Conservation (phyloP, 495 filamentous ascomycete species). For the Cenococcum geophilum region DNA sequence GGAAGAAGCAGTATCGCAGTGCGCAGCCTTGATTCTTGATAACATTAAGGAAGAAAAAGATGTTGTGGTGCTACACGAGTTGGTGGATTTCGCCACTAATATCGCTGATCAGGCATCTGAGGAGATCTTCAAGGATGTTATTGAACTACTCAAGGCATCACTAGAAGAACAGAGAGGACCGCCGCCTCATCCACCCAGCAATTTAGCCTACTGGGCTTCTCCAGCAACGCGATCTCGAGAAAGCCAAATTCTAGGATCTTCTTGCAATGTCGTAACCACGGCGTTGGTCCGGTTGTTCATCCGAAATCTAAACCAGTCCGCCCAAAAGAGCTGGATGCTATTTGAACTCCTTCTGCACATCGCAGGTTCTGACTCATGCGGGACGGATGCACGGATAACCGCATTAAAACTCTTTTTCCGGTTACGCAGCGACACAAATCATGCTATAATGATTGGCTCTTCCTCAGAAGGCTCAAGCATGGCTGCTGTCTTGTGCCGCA, state of each 20-base stretch:
- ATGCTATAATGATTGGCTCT: constrained; percentile 61
- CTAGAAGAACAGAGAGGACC: constrained; percentile 6
- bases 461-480: constrained; percentile 63
- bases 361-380: constrained; percentile 48
- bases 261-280: constrained; percentile 24
- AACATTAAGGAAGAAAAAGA: constrained; percentile 49
- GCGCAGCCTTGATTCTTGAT: constrained; percentile 45
- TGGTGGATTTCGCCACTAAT: constrained; percentile 48
- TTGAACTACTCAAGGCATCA: constrained; percentile 14
- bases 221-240: neutral
- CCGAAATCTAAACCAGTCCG: constrained; percentile 50
- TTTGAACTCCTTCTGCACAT: constrained; percentile 55
- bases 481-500: constrained; percentile 65
- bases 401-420: constrained; percentile 81
- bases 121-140: constrained; percentile 40
- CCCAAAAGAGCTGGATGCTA: constrained; percentile 46
- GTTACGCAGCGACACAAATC: constrained; percentile 69
- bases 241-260: constrained; percentile 12
- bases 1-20: constrained; percentile 9
- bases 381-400: constrained; percentile 66
- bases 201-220: constrained; percentile 8
- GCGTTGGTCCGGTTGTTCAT: constrained; percentile 46
- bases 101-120: constrained; percentile 38
- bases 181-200: constrained; percentile 18
- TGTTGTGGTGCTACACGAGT: constrained; percentile 37